Conservation (phyloP, 1,284 basidiomycete genomes). For the Boletus mariae region DNA sequence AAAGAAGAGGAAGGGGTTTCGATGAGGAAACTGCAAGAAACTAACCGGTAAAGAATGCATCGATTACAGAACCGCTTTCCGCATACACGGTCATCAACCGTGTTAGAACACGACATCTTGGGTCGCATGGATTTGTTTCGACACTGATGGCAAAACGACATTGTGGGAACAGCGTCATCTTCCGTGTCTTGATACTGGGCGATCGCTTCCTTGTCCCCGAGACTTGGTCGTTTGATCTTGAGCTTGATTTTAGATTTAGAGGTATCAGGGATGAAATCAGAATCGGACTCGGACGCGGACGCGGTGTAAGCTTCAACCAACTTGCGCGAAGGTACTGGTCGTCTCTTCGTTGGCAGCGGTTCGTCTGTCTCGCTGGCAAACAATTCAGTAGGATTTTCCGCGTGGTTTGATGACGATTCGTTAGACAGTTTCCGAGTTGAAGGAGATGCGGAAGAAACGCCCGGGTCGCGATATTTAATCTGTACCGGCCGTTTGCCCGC, state of each 20-base stretch:
- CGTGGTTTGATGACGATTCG: background rate
- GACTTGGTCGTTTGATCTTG: conserved; percentile 5
- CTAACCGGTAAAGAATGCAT: conserved; percentile 27
- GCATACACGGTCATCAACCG: conserved; percentile 10
- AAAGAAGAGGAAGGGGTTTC: background rate
- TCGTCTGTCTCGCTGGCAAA: background rate
- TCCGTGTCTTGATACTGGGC: background rate
- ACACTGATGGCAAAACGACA: conserved; percentile 30
- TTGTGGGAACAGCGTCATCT: background rate
- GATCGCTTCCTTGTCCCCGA: background rate
- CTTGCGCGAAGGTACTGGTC: conserved; percentile 19
- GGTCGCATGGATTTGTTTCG: conserved; percentile 19
- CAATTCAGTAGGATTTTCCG: background rate
- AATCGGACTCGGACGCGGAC: conserved; percentile 7
- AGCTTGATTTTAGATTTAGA: conserved; percentile 5
- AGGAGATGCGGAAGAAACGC: background rate
- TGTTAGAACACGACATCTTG: conserved; percentile 32
- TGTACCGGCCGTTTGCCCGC: conserved; percentile 27
- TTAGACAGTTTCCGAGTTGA: conserved; percentile 1
- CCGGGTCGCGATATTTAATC: conserved; percentile 30
- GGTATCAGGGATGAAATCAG: conserved; percentile 16
- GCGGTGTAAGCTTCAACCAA: conserved; percentile 5
- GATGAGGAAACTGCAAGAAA: conserved; percentile 14
- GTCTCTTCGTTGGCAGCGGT: conserved; percentile 3
- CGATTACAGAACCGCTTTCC: conserved; percentile 31